Base-by-base conservation (phyloP, 805 yeast species). In the Myxozyma monticola region DNA sequence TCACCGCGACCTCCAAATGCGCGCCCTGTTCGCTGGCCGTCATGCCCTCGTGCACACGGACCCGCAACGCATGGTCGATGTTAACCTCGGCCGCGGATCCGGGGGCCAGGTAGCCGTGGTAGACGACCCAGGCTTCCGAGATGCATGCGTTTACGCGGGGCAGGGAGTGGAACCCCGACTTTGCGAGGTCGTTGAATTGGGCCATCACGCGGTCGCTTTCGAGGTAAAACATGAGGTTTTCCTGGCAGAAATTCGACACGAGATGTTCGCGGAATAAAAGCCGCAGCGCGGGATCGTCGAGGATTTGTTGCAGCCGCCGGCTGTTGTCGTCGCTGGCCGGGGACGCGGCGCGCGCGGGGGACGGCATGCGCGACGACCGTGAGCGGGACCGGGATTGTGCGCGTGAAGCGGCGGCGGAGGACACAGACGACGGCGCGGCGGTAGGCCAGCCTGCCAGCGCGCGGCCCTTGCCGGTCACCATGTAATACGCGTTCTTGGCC, bases 231-330 rank as follows among this genome's bases (percentile, higher is more conserved):
- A 83, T 83, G n/a, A 86, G 65, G 60, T 87, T 88, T 62, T 88
- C 96, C 1, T 76, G 77, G 62, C 95, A 88, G 48, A 76, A 73
- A 44, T 81, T 84, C 26, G 73, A 75, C 42, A 76, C 79, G 44
- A 88, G 65, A 63, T 85, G 88, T n/a, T 71, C 70, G 54, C 80
- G 74, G 66, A 88, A 86, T 8, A 87, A 66, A 47, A 78, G 80
- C 46, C 84, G 73, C 71, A 83, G 69, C 0, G 93, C 96, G 0
- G 96, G 95, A 64, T 88, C 96, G 8, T 68, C 67, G 8, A 88
- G 62, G 3, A 84, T 72, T 7, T 74, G 73, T 28, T 71, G 67
- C 20, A 79, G 49, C 20, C 38, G 35, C 21, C 48, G 34, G 20
- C 18, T 15, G 24, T 51, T 38, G 18, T 42, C 34, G 18, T 45